Percentiles rank a stretch among this genome's conserved stretches.
These are phyloP conservation scores for Meripilus lineatus DNA, from an alignment of 1,284 basidiomycete genomes.

Conservation along the genomic window DNA sequence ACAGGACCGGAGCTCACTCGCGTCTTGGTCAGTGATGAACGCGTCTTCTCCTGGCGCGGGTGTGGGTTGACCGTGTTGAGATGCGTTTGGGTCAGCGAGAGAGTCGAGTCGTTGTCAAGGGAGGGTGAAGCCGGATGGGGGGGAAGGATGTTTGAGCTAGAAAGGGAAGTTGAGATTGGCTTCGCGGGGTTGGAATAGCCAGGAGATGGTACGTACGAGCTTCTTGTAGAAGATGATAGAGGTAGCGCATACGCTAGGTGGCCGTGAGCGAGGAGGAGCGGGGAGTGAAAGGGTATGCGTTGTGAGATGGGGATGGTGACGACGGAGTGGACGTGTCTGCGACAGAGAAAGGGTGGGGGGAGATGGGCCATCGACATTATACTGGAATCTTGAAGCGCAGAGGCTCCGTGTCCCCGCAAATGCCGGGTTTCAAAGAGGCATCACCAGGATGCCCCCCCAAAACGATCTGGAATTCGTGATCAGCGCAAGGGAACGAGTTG, in stretches of 20 bases:
- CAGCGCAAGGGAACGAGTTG: too few species aligned
- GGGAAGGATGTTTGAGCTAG: conserved; percentile 33
- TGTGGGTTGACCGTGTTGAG: too few species aligned
- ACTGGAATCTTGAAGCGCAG: too few species aligned
- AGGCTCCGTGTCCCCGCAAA: too few species aligned
- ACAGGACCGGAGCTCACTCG: conserved; percentile 61
- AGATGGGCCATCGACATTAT: too few species aligned
- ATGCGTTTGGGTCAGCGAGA: conserved; percentile 33
- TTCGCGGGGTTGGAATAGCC: conserved; percentile 33
- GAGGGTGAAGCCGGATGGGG: conserved; percentile 26
- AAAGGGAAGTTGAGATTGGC: conserved; percentile 33
- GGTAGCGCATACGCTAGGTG: conserved; percentile 30
- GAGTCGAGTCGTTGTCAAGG: conserved; percentile 50
- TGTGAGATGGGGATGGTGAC: conserved; percentile 19
- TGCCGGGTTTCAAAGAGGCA: too few species aligned
- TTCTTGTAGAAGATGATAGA: conserved; percentile 17
- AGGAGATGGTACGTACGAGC: conserved; percentile 26
- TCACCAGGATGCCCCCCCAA: too few species aligned
- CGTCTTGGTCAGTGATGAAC: conserved; percentile 77
- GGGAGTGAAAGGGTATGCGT: conserved; percentile 11
- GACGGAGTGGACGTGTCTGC: conserved; percentile 16
- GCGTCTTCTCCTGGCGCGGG: conserved; percentile 48
- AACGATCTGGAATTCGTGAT: too few species aligned
- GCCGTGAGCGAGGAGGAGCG: conserved; percentile 12
- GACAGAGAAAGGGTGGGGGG: conserved; percentile 22